Percentiles rank a stretch among this genome's conserved stretches.
Conservation (phyloP, 192 early-diverging fungal genomes). For the Backusella macrospora region DNA sequence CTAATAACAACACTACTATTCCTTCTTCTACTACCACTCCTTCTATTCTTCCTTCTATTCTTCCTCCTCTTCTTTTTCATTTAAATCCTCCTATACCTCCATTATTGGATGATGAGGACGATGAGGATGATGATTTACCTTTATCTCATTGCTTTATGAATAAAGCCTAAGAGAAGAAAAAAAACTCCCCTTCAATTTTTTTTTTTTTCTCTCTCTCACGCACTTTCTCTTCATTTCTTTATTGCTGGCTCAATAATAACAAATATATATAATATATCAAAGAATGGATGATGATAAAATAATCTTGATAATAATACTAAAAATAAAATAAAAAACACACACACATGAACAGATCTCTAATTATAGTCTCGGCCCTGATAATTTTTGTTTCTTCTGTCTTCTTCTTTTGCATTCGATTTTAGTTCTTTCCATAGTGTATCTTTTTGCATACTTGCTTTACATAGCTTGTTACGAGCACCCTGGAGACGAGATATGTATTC, state of each 20-base stretch:
- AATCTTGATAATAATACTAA: neutral
- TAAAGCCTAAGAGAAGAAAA: neutral
- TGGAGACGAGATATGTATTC: constrained; percentile 59
- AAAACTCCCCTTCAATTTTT: neutral
- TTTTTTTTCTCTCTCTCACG: neutral
- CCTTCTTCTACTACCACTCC: too few species aligned
- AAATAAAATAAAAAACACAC: neutral
- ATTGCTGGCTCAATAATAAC: constrained; percentile 18
- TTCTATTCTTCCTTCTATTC: neutral
- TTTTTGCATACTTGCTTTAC: constrained; percentile 54
- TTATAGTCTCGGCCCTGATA: constrained; percentile 9
- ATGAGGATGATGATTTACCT: constrained; percentile 22
- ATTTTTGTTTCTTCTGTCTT: constrained; percentile 29
- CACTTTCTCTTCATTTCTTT: neutral
- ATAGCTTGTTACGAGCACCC: constrained; percentile 53
- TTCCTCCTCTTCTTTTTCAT: constrained; percentile 1
- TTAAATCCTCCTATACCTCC: neutral
- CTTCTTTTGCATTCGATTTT: constrained; percentile 41
- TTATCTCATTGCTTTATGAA: constrained; percentile 21
- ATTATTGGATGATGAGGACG: constrained; percentile 16
- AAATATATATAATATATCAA: neutral
- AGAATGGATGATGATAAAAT: neutral
- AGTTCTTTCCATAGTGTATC: constrained; percentile 51
- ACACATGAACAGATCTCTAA: neutral
- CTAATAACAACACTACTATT: neutral